Evolutionary conservation across 140 eudicot species (phyloP).

Genomic region (Senecio squalidus): DNA sequence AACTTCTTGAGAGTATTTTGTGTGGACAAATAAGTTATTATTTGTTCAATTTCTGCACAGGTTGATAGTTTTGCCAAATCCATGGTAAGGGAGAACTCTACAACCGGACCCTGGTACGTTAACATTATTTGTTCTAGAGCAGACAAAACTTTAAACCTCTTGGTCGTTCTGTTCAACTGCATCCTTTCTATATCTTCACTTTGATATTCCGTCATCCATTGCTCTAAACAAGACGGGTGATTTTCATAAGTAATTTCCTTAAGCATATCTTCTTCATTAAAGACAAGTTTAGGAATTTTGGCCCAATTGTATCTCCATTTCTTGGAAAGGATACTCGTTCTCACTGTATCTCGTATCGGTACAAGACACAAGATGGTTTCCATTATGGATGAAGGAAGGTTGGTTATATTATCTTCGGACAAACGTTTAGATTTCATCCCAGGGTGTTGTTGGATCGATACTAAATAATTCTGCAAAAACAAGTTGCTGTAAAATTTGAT

Average conservation of each 20-base stretch:
- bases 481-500: too few relatives aligned
- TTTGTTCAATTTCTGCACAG: background rate
- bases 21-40: background rate
- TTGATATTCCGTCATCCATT: too few relatives aligned
- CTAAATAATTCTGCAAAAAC: slow-evolving; percentile 1
- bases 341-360: slow-evolving; percentile 11
- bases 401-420: background rate
- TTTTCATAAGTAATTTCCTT: too few relatives aligned
- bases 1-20: background rate
- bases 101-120: background rate
- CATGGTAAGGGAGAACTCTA: background rate
- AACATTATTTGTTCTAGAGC: background rate
- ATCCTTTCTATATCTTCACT: too few relatives aligned
- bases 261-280: background rate
- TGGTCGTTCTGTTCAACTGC: too few relatives aligned
- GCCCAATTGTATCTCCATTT: slow-evolving; percentile 8
- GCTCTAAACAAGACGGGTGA: too few relatives aligned
- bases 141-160: too few relatives aligned
- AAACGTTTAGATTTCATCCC: background rate
- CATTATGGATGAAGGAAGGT: slow-evolving; percentile 12
- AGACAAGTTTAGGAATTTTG: slow-evolving; percentile 12
- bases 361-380: slow-evolving; percentile 12
- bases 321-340: slow-evolving; percentile 11
- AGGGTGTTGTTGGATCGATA: background rate
- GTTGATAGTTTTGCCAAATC: background rate